A percentile compares a stretch with the other conserved stretches of the same genome.
Conservation (phyloP, 2,329 filamentous ascomycete species). For the Venturia aucupariae region DNA sequence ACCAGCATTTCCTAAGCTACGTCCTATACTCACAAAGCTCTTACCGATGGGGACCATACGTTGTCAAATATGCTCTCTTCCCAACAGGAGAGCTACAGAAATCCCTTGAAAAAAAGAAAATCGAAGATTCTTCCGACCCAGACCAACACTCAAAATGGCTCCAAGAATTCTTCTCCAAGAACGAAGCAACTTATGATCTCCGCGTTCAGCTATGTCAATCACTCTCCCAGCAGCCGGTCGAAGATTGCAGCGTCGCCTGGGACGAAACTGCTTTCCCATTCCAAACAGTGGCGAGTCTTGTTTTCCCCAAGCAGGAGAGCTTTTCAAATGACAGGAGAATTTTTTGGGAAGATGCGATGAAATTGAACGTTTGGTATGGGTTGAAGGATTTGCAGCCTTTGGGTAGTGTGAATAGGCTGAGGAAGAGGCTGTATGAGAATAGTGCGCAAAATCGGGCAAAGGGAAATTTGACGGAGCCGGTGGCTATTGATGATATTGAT, state of each 20-base stretch:
- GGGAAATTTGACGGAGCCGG: background rate
- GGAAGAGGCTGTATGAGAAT: slow-evolving; percentile 20
- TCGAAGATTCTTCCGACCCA: slow-evolving; percentile 18
- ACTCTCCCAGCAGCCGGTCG: slow-evolving; percentile 37
- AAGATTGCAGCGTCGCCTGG: slow-evolving; percentile 36
- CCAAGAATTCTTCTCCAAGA: slow-evolving; percentile 29
- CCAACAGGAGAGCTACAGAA: slow-evolving; percentile 33
- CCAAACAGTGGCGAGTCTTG: slow-evolving; percentile 35
- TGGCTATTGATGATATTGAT: background rate
- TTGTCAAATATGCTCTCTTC: slow-evolving; percentile 39
- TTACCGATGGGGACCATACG: slow-evolving; percentile 39
- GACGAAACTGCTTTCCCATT: slow-evolving; percentile 39
- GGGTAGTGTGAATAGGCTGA: slow-evolving; percentile 31
- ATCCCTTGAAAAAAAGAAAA: slow-evolving; percentile 31
- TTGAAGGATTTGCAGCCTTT: slow-evolving; percentile 34
- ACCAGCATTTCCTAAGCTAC: slow-evolving; percentile 32
- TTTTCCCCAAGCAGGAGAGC: slow-evolving; percentile 34
- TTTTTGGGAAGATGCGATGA: slow-evolving; percentile 37
- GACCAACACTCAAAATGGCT: slow-evolving; percentile 24
- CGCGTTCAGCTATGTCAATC: slow-evolving; percentile 40
- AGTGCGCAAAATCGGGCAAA: background rate
- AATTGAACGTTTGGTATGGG: slow-evolving; percentile 35
- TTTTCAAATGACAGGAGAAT: slow-evolving; percentile 32
- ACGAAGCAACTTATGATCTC: slow-evolving; percentile 36
- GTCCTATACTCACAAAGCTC: slow-evolving; percentile 39